Evolutionary conservation across 1,284 basidiomycete species (phyloP).

Genomic region (Filobasidium uniguttulatum): DNA sequence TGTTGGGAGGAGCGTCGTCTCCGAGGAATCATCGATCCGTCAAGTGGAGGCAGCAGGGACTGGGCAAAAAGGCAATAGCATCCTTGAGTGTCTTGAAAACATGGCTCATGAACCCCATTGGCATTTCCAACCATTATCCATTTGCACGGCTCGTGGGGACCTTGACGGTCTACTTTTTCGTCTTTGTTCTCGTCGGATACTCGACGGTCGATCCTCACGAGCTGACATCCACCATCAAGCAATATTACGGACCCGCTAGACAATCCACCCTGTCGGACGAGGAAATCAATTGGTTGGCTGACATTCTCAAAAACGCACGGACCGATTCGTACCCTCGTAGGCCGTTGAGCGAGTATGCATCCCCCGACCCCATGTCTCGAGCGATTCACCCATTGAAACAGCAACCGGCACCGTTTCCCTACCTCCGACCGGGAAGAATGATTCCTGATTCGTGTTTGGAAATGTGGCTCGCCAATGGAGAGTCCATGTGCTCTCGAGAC

Average conservation of each 20-base stretch:
- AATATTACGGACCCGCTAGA: too few relatives aligned
- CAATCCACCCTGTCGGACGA: neutral
- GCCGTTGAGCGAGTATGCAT: neutral
- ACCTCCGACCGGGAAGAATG: conserved; percentile 24
- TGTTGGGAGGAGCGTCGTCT: too few relatives aligned
- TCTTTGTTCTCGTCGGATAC: too few relatives aligned
- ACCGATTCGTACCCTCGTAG: too few relatives aligned
- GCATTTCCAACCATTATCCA: conserved; percentile 1
- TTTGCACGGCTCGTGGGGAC: conserved; percentile 4
- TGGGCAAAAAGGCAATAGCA: too few relatives aligned
- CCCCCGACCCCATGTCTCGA: conserved; percentile 23
- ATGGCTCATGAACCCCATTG: conserved; percentile 7
- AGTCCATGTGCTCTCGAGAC: conserved; percentile 21
- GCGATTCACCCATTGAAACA: conserved; percentile 21
- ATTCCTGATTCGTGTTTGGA: conserved; percentile 27
- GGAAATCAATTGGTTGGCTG: too few relatives aligned
- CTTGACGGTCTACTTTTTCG: conserved; percentile 4
- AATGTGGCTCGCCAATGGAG: conserved; percentile 30
- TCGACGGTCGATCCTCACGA: too few relatives aligned
- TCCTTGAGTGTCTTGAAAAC: too few relatives aligned
- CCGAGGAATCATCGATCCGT: too few relatives aligned
- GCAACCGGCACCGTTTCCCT: conserved; percentile 23
- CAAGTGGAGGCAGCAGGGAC: too few relatives aligned
- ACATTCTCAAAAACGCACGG: too few relatives aligned
- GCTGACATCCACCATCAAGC: too few relatives aligned